phyloP scores from a whole-genome alignment of 495 filamentous ascomycete genomes.

The Tirmania nivea region DNA sequence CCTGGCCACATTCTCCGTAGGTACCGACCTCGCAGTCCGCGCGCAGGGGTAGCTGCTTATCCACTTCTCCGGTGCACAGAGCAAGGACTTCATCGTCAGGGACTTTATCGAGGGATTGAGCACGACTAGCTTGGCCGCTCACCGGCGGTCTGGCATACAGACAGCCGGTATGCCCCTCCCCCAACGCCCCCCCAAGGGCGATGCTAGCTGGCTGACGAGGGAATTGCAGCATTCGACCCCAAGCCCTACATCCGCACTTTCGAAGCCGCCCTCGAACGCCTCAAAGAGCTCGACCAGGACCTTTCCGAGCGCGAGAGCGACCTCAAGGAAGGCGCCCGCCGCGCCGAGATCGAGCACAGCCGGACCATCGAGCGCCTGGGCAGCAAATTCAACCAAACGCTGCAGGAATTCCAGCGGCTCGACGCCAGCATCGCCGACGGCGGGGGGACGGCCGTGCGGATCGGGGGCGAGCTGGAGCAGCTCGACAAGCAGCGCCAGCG shows the following conservation, averaged over 20 bases:
- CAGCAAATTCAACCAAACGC: conserved; percentile 70
- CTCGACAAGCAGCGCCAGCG: conserved; percentile 76
- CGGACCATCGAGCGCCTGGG: conserved; percentile 68
- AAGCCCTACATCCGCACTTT: conserved; percentile 94
- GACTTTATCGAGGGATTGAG: conserved; percentile 91
- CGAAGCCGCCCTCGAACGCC: conserved; percentile 56
- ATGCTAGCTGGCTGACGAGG: background rate
- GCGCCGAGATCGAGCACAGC: conserved; percentile 79
- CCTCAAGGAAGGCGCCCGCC: conserved; percentile 62
- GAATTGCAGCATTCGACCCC: conserved; percentile 54
- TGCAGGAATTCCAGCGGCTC: conserved; percentile 71
- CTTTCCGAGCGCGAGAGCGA: conserved; percentile 75
- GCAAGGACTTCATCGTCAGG: conserved; percentile 85
- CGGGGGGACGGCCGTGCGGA: conserved; percentile 76
- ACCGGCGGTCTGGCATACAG: conserved; percentile 50
- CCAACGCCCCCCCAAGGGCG: background rate
- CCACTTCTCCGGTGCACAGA: conserved; percentile 15
- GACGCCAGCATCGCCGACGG: conserved; percentile 47
- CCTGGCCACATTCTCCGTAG: conserved; percentile 43
- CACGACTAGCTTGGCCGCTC: conserved; percentile 51
- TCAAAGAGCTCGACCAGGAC: conserved; percentile 64
- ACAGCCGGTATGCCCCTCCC: conserved; percentile 26
- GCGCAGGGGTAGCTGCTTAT: background rate
- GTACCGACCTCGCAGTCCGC: background rate
- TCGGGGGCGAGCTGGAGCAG: conserved; percentile 80